phyloP scores from a whole-genome alignment of 2,329 filamentous ascomycete species.

The Epichloe bromicola region DNA sequence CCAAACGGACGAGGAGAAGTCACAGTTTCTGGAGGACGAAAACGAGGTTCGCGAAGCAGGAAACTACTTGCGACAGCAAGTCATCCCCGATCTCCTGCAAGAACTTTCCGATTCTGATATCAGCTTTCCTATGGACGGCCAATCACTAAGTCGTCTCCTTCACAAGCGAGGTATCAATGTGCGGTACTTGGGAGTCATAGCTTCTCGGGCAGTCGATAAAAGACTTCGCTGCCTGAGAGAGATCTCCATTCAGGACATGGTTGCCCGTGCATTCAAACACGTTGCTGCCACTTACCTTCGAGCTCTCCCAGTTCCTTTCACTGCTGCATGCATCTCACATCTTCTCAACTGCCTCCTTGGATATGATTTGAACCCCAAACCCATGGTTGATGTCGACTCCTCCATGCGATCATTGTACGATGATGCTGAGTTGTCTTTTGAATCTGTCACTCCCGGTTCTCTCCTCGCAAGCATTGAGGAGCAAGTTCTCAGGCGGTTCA shows the following conservation, averaged over 20 bases:
- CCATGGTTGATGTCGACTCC: conserved; percentile 64
- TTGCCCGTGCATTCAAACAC: conserved; percentile 93
- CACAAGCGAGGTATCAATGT: conserved; percentile 98
- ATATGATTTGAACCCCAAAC: conserved; percentile 59
- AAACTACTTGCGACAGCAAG: conserved; percentile 58
- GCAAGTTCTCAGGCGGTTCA: conserved; percentile 62
- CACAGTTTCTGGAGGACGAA: conserved; percentile 71
- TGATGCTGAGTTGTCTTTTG: conserved; percentile 71
- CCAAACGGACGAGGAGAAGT: conserved; percentile 82
- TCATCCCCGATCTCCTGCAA: conserved; percentile 73
- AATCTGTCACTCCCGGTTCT: conserved; percentile 60
- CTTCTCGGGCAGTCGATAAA: conserved; percentile 53
- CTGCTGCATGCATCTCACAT: conserved; percentile 69
- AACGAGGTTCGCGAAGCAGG: conserved; percentile 76
- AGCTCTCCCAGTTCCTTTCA: conserved; percentile 65
- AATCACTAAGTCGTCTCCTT: conserved; percentile 73
- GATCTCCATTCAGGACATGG: conserved; percentile 81
- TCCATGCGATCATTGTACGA: conserved; percentile 63
- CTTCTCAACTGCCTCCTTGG: conserved; percentile 90
- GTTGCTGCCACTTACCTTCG: conserved; percentile 67
- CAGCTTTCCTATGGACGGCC: conserved; percentile 97
- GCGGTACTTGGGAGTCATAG: conserved; percentile 82
- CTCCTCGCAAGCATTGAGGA: conserved; percentile 57
- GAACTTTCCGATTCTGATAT: conserved; percentile 87
- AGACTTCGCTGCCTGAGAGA: conserved; percentile 66